A percentile compares a stretch with the other conserved stretches of the same genome.
Conservation (phyloP, 1,284 basidiomycete species). For the Moniliella sp. region DNA sequence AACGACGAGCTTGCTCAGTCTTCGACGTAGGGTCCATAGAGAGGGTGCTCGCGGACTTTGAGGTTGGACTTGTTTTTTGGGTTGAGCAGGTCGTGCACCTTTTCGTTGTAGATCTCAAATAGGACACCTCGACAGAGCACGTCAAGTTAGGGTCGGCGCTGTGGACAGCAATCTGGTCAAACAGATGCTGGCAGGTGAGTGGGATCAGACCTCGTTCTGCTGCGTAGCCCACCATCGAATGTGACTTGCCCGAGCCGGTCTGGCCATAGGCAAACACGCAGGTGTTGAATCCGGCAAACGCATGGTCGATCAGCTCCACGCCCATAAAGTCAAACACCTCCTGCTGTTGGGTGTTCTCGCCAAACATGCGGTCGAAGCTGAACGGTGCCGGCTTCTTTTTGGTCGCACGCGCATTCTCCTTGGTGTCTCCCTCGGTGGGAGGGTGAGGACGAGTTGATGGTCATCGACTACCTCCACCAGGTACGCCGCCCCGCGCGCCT, state of each 20-base stretch:
- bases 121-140: slow-evolving; percentile 85
- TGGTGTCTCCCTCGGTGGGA: slow-evolving; percentile 9
- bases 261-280: slow-evolving; percentile 30
- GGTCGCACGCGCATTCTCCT: slow-evolving; percentile 15
- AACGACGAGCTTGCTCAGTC: slow-evolving; percentile 82
- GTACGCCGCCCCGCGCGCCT: slow-evolving; percentile 19
- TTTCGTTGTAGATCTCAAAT: slow-evolving; percentile 65
- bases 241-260: slow-evolving; percentile 21
- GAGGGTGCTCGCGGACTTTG: slow-evolving; percentile 86
- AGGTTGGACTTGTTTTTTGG: slow-evolving; percentile 90
- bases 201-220: slow-evolving; percentile 92
- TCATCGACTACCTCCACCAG: slow-evolving; percentile 17
- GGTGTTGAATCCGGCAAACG: slow-evolving; percentile 93
- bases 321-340: slow-evolving; percentile 86
- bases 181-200: slow-evolving; percentile 75
- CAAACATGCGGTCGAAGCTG: slow-evolving; percentile 22
- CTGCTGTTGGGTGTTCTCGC: slow-evolving; percentile 35
- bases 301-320: slow-evolving; percentile 76
- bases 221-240: slow-evolving; percentile 41
- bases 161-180: slow-evolving; percentile 52
- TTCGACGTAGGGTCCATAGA: slow-evolving; percentile 64
- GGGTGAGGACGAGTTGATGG: slow-evolving; percentile 20
- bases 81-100: slow-evolving; percentile 83
- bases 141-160: slow-evolving; percentile 49
- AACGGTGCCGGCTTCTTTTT: slow-evolving; percentile 27